These are phyloP conservation scores for Juncus inflexus DNA, from an alignment of 176 grass and related monocot species.

Conservation along the genomic window DNA sequence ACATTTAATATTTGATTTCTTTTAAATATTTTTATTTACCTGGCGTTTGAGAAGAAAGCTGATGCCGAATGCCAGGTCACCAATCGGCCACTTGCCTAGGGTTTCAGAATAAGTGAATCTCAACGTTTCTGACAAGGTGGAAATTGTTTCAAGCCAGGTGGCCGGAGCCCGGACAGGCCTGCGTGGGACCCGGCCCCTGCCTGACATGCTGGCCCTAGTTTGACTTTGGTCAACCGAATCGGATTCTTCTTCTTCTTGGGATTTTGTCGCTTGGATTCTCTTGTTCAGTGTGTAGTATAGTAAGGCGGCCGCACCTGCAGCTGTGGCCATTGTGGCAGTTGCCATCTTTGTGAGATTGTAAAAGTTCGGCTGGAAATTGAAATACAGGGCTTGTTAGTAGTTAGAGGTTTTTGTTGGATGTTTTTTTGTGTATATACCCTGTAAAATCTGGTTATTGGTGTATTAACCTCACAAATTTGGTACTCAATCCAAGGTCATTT, in stretches of 20 bases:
- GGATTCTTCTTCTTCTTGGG: slow-evolving; percentile 36
- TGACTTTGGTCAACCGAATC: slow-evolving; percentile 15
- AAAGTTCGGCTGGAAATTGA: not conserved
- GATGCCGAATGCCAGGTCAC: slow-evolving; percentile 90
- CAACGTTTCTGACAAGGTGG: slow-evolving; percentile 82
- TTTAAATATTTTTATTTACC: slow-evolving; percentile 41
- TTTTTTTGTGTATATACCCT: not conserved
- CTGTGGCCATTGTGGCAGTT: slow-evolving; percentile 71
- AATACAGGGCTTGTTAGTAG: too few relatives aligned
- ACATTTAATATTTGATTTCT: too few relatives aligned
- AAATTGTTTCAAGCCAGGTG: slow-evolving; percentile 95
- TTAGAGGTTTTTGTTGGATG: not conserved
- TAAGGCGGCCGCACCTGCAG: slow-evolving; percentile 59
- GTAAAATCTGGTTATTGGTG: not conserved
- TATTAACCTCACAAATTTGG: not conserved
- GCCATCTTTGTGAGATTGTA: slow-evolving; percentile 42
- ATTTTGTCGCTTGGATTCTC: slow-evolving; percentile 36
- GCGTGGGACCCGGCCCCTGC: slow-evolving; percentile 51
- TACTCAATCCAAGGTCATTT: not conserved
- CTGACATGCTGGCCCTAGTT: not conserved
- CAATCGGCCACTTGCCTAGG: slow-evolving; percentile 95
- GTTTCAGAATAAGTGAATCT: slow-evolving; percentile 95
- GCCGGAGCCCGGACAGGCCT: slow-evolving; percentile 73
- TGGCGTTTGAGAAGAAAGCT: slow-evolving; percentile 91
- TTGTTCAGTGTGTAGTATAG: slow-evolving; percentile 73